Evolutionary conservation across 1,284 basidiomycete genomes (phyloP).

Genomic region (Tremellales sp.): DNA sequence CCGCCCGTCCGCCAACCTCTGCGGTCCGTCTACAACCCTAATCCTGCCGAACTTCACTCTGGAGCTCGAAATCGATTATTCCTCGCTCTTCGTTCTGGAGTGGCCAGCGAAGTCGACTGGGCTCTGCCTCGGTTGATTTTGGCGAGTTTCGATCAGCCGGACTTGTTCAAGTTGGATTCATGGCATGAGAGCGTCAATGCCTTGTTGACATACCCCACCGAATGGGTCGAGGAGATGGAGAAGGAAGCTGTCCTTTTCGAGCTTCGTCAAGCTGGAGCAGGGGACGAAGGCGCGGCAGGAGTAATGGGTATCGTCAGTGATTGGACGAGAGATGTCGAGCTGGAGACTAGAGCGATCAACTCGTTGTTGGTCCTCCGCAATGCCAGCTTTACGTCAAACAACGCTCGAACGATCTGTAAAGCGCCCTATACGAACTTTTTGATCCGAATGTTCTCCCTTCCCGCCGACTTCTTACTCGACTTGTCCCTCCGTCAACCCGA

Average conservation of each 20-base stretch:
- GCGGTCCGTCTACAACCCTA: constrained; percentile 24
- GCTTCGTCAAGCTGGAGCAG: not conserved
- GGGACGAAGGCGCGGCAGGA: not conserved
- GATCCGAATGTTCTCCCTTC: constrained; percentile 33
- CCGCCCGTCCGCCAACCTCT: constrained; percentile 5
- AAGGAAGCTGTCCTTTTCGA: constrained; percentile 17
- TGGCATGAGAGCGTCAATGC: constrained; percentile 32
- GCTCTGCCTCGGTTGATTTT: constrained; percentile 40
- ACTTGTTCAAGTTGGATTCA: constrained; percentile 29
- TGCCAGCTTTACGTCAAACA: constrained; percentile 24
- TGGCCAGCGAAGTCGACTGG: constrained; percentile 41
- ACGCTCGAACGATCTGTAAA: constrained; percentile 28
- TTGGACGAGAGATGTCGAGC: constrained; percentile 24
- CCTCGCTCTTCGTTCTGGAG: constrained; percentile 31
- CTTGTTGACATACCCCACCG: constrained; percentile 29
- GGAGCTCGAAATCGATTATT: constrained; percentile 35
- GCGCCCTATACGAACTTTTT: constrained; percentile 23
- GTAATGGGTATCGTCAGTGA: constrained; percentile 25
- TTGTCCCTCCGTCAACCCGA: constrained; percentile 30
- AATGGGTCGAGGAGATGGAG: constrained; percentile 37
- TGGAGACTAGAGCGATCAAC: constrained; percentile 31
- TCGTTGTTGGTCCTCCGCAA: constrained; percentile 40
- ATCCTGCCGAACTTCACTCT: constrained; percentile 19
- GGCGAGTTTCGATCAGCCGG: constrained; percentile 31
- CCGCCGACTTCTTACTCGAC: constrained; percentile 30